Percentiles rank a stretch among this genome's conserved stretches.
Conservation (phyloP, 495 filamentous ascomycete species). For the Aspergillus heteromorphus region DNA sequence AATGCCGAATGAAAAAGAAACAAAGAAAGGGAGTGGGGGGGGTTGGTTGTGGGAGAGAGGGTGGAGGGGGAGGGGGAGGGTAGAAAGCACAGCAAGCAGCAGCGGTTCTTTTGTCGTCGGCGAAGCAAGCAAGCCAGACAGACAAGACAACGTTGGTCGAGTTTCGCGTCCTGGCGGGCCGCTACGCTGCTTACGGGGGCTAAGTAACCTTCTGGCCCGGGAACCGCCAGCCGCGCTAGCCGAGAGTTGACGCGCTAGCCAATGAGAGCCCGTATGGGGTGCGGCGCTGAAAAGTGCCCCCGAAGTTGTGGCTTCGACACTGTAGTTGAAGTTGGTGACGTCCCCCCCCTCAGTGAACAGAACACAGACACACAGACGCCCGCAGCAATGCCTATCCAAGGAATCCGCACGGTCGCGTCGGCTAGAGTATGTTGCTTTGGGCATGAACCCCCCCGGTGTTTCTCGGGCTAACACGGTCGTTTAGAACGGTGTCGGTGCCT, state of each 20-base stretch:
- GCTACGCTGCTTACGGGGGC: background rate
- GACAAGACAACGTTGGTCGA: no score
- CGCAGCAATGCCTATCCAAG: constrained; percentile 63
- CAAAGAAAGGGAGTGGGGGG: background rate
- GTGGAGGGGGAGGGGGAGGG: background rate
- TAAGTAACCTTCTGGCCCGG: background rate
- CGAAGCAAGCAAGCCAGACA: no score
- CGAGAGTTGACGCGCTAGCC: constrained; percentile 19
- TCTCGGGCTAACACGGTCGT: background rate
- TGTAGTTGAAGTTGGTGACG: background rate
- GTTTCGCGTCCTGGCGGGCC: constrained; percentile 6
- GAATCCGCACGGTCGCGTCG: constrained; percentile 39
- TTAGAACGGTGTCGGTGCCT: constrained; percentile 93
- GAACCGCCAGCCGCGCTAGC: constrained; percentile 14
- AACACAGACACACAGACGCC: constrained; percentile 4
- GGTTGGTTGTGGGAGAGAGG: background rate
- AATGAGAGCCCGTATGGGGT: constrained; percentile 13
- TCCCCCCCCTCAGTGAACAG: constrained; percentile 4
- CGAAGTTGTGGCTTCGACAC: constrained; percentile 2
- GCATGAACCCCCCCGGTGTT: background rate
- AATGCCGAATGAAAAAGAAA: no score
- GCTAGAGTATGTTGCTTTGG: constrained; percentile 29
- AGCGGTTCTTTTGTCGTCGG: no score
- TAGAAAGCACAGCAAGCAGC: background rate
- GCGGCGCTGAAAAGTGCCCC: constrained; percentile 15